A percentile compares a stretch with the other conserved stretches of the same genome.
Conservation (phyloP, 2,329 filamentous ascomycete genomes). For the Cladosporium colombiae region DNA sequence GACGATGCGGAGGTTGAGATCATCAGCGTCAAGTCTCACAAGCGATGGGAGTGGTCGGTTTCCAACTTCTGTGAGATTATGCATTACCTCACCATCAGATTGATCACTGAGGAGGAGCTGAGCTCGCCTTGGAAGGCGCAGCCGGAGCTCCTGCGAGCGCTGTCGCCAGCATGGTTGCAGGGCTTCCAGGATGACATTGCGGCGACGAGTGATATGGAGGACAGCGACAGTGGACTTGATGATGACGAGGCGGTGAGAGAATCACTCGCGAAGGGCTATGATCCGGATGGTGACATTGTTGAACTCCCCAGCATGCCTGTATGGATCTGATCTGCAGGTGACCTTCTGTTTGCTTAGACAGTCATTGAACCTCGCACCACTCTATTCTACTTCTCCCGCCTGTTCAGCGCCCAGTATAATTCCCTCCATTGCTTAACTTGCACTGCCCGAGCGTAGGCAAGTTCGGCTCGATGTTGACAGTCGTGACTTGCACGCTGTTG, state of each 20-base stretch:
- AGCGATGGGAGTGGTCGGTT: neutral
- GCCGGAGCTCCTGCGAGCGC: neutral
- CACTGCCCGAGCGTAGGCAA: slow-evolving; percentile 16
- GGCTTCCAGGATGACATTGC: neutral
- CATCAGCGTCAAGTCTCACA: neutral
- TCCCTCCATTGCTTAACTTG: neutral
- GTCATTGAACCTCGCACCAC: neutral
- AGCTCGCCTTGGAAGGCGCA: neutral
- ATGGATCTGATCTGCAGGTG: neutral
- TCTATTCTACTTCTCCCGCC: neutral
- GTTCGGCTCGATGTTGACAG: slow-evolving; percentile 18
- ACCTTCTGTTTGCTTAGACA: neutral
- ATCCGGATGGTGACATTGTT: neutral
- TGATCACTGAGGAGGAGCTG: neutral
- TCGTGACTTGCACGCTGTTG: slow-evolving; percentile 30
- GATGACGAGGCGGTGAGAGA: neutral
- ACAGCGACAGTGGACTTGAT: neutral
- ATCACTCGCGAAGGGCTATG: neutral
- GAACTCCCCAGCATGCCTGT: neutral
- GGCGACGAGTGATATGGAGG: neutral
- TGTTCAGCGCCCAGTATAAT: neutral
- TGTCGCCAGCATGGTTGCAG: neutral
- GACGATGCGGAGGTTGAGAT: neutral
- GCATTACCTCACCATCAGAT: neutral
- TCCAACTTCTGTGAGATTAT: neutral